A percentile compares a stretch with the other conserved stretches of the same genome.
Conservation (phyloP, 2,329 filamentous ascomycete species). For the Zopfia rhizophila region DNA sequence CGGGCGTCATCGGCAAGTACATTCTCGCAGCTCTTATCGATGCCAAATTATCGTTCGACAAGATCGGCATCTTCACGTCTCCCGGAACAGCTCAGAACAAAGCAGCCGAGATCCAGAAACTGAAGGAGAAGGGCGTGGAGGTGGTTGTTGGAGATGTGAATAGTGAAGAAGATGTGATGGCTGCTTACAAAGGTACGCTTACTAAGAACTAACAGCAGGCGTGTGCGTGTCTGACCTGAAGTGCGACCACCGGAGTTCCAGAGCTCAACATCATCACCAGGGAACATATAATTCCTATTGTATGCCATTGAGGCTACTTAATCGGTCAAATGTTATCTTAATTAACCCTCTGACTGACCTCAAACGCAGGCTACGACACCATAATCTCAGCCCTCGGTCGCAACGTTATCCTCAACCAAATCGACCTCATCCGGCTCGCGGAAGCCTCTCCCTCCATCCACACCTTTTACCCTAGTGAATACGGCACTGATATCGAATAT, state of each 20-base stretch:
- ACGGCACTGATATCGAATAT: slow-evolving; percentile 62
- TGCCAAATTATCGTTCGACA: slow-evolving; percentile 58
- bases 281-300: too few relatives aligned
- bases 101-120: slow-evolving; percentile 57
- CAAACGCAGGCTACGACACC: slow-evolving; percentile 66
- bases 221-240: not conserved
- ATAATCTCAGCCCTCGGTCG: slow-evolving; percentile 73
- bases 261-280: too few relatives aligned
- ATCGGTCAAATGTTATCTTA: too few relatives aligned
- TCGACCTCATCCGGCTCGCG: slow-evolving; percentile 70
- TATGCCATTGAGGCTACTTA: too few relatives aligned
- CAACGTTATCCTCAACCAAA: slow-evolving; percentile 69
- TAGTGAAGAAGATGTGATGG: slow-evolving; percentile 62
- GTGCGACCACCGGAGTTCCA: not conserved
- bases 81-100: slow-evolving; percentile 63
- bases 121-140: slow-evolving; percentile 61
- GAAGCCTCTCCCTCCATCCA: slow-evolving; percentile 64
- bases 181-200: slow-evolving; percentile 63
- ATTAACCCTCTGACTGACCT: too few relatives aligned
- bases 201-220: slow-evolving; percentile 1
- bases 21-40: slow-evolving; percentile 63
- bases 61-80: slow-evolving; percentile 68
- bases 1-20: slow-evolving; percentile 62
- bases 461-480: slow-evolving; percentile 72
- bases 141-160: slow-evolving; percentile 67